A percentile compares a stretch with the other conserved stretches of the same genome.
Evolutionary conservation across 1,284 basidiomycete species (phyloP).

Genomic region (Trametes sp.): DNA sequence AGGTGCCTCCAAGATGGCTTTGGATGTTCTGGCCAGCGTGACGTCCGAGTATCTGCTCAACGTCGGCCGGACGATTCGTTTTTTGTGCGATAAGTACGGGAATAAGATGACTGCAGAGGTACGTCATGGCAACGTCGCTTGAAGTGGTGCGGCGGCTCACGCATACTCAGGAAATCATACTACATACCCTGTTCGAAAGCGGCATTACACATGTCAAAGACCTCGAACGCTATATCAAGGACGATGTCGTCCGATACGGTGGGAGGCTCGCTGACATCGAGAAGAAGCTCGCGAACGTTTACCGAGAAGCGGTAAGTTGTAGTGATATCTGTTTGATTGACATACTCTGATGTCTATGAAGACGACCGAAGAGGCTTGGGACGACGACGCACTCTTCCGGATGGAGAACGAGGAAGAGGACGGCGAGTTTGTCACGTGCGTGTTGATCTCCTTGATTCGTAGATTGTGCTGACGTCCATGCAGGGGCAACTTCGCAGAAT

Average conservation of each 20-base stretch:
- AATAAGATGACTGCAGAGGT: slow-evolving; percentile 86
- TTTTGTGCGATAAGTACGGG: slow-evolving; percentile 83
- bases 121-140: background rate
- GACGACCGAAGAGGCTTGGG: slow-evolving; percentile 68
- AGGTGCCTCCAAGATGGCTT: slow-evolving; percentile 73
- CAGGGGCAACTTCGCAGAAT: slow-evolving; percentile 88
- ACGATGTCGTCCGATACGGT: slow-evolving; percentile 89
- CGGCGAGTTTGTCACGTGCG: slow-evolving; percentile 75
- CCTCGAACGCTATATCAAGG: slow-evolving; percentile 87
- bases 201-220: slow-evolving; percentile 79
- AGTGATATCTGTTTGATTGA: background rate
- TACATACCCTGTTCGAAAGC: slow-evolving; percentile 90
- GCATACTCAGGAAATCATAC: slow-evolving; percentile 80
- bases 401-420: slow-evolving; percentile 77
- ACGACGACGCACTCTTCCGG: slow-evolving; percentile 83
- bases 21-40: slow-evolving; percentile 86
- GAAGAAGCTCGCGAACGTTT: slow-evolving; percentile 85
- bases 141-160: slow-evolving; percentile 9
- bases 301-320: slow-evolving; percentile 74
- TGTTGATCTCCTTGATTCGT: slow-evolving; percentile 15
- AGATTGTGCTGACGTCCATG: slow-evolving; percentile 9
- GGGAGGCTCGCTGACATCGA: slow-evolving; percentile 80
- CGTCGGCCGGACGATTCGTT: slow-evolving; percentile 86
- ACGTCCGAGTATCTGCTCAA: slow-evolving; percentile 85
- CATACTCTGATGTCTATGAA: slow-evolving; percentile 35